These are phyloP conservation scores for Phytophthora sp. DNA, from an alignment of 352 stramenopile species.

Conservation along the genomic window DNA sequence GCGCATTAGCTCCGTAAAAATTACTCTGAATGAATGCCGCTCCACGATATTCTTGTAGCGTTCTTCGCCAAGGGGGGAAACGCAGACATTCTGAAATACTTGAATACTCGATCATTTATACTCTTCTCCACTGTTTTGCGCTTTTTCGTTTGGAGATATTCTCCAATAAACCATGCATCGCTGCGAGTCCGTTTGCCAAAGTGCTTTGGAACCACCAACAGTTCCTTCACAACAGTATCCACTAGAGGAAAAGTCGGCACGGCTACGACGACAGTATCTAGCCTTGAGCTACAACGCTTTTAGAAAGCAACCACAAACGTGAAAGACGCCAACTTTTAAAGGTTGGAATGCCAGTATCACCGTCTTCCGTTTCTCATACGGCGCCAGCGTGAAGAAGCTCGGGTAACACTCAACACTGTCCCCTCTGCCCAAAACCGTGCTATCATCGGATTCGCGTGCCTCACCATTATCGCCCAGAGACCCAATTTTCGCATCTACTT, in stretches of 20 bases:
- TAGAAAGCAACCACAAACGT: conserved; percentile 65
- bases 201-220: too few species aligned
- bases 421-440: neutral
- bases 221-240: too few species aligned
- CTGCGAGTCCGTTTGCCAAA: neutral
- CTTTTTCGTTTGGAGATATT: neutral
- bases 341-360: conserved; percentile 59
- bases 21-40: neutral
- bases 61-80: neutral
- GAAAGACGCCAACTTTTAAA: conserved; percentile 45
- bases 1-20: neutral
- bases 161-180: neutral
- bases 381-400: conserved; percentile 46
- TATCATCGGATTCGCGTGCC: neutral
- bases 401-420: conserved; percentile 63
- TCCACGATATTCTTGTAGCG: neutral
- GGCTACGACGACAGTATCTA: too few species aligned
- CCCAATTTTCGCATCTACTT: conserved; percentile 62
- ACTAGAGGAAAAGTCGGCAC: too few species aligned
- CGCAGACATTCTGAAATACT: neutral
- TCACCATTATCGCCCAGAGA: conserved; percentile 11
- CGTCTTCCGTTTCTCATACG: conserved; percentile 59
- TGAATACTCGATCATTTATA: neutral
- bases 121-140: neutral
- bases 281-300: too few species aligned